Base-by-base conservation (phyloP, 495 filamentous ascomycete species). In the Emericellopsis terricola region DNA sequence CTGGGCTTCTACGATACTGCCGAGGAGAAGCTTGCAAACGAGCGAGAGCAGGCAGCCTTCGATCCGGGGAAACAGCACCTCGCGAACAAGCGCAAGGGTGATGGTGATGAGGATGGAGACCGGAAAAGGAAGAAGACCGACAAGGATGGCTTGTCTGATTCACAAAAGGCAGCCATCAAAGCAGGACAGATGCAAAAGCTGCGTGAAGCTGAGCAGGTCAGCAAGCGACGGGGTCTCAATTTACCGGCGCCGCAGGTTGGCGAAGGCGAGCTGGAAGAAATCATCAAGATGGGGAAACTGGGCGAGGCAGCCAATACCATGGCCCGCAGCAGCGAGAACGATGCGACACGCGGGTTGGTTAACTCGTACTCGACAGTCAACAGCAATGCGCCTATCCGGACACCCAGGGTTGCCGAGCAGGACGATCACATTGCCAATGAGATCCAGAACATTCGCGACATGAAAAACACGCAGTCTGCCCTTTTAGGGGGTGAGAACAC, bases 241-340 rank as follows among this genome's bases (percentile, higher is more conserved):
- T 61, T 97, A 24, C 89, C 89, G 8, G 60, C 76, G 3, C 89
- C 89, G 14, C 89, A 97, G 57, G 85, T 97, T 36, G 73, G 77
- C 48, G 89, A 96, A 42, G 64, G 72, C 20, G 89, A 97, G 53
- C 68, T 97, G 42, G 89, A 97, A 49, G 85, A 93, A 47, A 94
- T 97, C 48, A 85, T 97, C 29, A 97, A 97, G 55, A 91, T 94
- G 84, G 91, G 89, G 18, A 78, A 93, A 76, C 71, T 83, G 31
- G 89, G 84, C 23, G 84, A 94, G 42, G 77, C 76, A 40, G 89
- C 86, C n/a, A 82, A 73, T 47, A 60, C 65, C 31, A 50, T 79
- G 48, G 81, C 78, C 15, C 70, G 70, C 8, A 73, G 73, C 31
- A 81, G 81, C 49, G 86, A 94, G 40, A 84, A 81, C 33, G 78